phyloP scores from a whole-genome alignment of 139 green algal genomes.

The Chlamydomonas eustigma region DNA sequence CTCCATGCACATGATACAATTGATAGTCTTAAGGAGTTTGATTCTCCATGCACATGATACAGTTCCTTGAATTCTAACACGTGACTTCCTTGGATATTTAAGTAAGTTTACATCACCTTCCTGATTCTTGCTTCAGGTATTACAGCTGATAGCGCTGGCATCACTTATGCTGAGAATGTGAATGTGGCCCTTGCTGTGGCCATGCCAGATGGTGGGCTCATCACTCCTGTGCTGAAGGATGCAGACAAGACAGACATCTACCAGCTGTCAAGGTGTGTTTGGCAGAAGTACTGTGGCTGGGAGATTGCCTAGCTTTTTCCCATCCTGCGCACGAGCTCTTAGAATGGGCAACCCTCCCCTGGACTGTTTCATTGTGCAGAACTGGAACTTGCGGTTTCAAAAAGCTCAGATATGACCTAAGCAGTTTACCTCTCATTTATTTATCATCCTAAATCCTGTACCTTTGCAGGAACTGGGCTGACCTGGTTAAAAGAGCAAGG shows the following conservation, averaged over 20 bases:
- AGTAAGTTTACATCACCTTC: too few species aligned
- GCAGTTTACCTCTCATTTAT: too few species aligned
- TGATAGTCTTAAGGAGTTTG: too few species aligned
- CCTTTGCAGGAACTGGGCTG: conserved; percentile 47
- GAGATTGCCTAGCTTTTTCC: background rate
- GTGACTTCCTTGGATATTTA: too few species aligned
- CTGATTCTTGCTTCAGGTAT: conserved; percentile 47
- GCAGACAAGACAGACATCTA: conserved; percentile 93
- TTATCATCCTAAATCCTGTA: background rate
- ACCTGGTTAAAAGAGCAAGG: conserved; percentile 89
- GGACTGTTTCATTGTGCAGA: too few species aligned
- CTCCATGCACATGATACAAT: too few species aligned
- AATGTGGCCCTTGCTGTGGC: conserved; percentile 94
- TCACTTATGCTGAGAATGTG: conserved; percentile 91
- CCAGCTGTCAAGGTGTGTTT: conserved; percentile 66
- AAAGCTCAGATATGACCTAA: too few species aligned
- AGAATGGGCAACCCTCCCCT: too few species aligned
- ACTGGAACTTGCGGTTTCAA: too few species aligned
- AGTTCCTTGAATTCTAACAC: too few species aligned
- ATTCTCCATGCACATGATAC: too few species aligned
- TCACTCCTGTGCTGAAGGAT: conserved; percentile 95
- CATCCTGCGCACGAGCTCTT: background rate
- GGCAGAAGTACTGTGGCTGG: background rate
- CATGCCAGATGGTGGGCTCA: conserved; percentile 94
- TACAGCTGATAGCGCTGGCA: conserved; percentile 79